Base-by-base conservation (phyloP, 208 protist species). In the Trypanosoma vivax region DNA sequence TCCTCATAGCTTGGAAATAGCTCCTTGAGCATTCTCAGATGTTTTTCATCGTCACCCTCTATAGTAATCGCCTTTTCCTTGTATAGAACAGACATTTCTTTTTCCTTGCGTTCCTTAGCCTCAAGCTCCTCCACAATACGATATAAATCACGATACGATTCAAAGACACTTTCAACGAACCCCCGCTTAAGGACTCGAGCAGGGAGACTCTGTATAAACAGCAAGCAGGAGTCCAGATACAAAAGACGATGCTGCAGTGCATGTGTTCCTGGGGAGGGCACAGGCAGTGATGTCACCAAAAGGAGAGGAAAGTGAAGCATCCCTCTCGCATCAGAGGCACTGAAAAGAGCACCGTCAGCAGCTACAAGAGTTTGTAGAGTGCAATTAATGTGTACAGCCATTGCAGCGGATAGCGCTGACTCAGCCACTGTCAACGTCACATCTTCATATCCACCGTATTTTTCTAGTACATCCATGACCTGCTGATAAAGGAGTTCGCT, bases 1-100 rank as follows among this genome's bases (percentile, higher is more conserved):
- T 90, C 70, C 24, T 91, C 75, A 57, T 96, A 98, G 63, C 74
- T 92, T 3, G 96, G 96, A 62, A 98, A 97, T 18, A 97, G 64
- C 30, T 83, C 59, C 29, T 88, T 76, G 43, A 97, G 69, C 53
- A 81, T 74, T 14, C 86, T 76, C 50, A 96, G 70, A 25, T 88
- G 73, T 29, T 79, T 78, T 56, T 96, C 95, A 58, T 97, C 93
- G 38, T 96, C 90, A 5, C 79, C 83, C 51, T 97, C 88, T 53
- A 97, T 92, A 7, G 73, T 70, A 30, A 87, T 65, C 11, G 72
- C 72, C 61, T 95, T 94, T 50, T 94, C 92, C 60, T 92, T 88
- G 59, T 93, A 95, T 45, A 94, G 82, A 24, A 97, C 93, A 1
- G 89, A 68, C 53, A 89, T 80, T 59, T 83, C 79, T 42, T 94